Evolutionary conservation across 495 filamentous ascomycete genomes (phyloP).

Genomic region (Ramalina peruviana): DNA sequence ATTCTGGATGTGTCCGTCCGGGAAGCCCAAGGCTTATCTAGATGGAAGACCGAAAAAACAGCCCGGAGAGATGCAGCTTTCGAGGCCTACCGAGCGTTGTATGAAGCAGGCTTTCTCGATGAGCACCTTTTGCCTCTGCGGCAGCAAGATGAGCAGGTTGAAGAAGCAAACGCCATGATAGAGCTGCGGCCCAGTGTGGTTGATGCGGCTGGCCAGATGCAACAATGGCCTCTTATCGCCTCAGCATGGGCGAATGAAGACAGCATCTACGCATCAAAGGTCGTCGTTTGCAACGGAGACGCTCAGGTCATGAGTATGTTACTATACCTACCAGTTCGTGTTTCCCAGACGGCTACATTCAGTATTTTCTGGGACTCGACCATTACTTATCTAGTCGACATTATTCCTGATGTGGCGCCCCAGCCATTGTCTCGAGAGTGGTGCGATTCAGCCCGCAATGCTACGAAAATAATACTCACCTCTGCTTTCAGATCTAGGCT

Average conservation of each 20-base stretch:
- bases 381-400: conserved; percentile 9
- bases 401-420: neutral
- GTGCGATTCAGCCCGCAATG: conserved; percentile 1
- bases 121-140: conserved; percentile 60
- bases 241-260: conserved; percentile 32
- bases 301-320: conserved; percentile 17
- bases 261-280: conserved; percentile 19
- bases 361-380: conserved; percentile 32
- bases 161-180: conserved; percentile 23
- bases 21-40: conserved; percentile 28
- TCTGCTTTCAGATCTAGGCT: conserved; percentile 23
- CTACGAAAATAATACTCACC: conserved; percentile 21
- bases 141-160: conserved; percentile 20
- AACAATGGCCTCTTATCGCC: conserved; percentile 55
- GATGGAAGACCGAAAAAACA: conserved; percentile 59
- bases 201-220: conserved; percentile 39
- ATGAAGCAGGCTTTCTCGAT: conserved; percentile 57
- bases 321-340: conserved; percentile 23
- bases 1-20: conserved; percentile 54
- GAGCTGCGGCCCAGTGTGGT: conserved; percentile 34
- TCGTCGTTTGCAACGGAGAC: conserved; percentile 20
- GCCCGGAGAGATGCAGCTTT: conserved; percentile 78
- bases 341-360: conserved; percentile 22
- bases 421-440: neutral
- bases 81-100: conserved; percentile 59